Conservation (phyloP, 345 rosid species). For the Hypericum perforatum region DNA sequence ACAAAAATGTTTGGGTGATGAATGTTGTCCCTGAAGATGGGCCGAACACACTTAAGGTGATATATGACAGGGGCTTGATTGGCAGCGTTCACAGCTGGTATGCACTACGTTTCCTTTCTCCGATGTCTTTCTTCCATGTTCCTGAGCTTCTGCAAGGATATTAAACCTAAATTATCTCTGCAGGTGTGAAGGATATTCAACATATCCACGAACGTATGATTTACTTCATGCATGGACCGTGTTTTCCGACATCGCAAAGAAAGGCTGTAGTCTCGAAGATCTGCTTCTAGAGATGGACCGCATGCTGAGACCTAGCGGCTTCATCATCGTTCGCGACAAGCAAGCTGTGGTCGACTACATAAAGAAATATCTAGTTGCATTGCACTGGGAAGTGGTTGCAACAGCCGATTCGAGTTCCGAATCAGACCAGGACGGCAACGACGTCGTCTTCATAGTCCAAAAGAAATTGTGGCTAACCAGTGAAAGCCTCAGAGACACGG, state of each 20-base stretch:
- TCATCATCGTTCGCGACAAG: conserved; percentile 63
- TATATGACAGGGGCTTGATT: conserved; percentile 82
- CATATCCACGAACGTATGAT: conserved; percentile 90
- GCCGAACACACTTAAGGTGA: conserved; percentile 69
- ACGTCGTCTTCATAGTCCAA: conserved; percentile 44
- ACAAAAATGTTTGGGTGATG: conserved; percentile 91
- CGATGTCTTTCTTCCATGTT: background rate
- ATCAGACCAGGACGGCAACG: conserved; percentile 47
- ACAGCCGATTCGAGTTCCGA: conserved; percentile 35
- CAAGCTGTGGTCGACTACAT: conserved; percentile 44
- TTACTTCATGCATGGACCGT: conserved; percentile 70
- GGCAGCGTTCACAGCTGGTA: conserved; percentile 83
- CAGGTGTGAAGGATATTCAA: conserved; percentile 94
- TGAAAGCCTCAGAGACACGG: conserved; percentile 58
- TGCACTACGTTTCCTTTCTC: conserved; percentile 7
- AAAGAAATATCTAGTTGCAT: conserved; percentile 56
- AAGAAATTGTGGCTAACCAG: conserved; percentile 87
- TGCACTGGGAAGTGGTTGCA: conserved; percentile 82
- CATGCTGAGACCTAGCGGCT: conserved; percentile 79
- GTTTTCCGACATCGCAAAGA: conserved; percentile 57
- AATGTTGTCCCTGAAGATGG: conserved; percentile 71
- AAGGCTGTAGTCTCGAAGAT: conserved; percentile 74
- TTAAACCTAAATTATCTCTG: background rate
- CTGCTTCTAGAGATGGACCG: conserved; percentile 89
- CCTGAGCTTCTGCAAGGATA: too few relatives aligned